phyloP scores from a whole-genome alignment of 2,329 filamentous ascomycete genomes.

The Penicillium sp. region DNA sequence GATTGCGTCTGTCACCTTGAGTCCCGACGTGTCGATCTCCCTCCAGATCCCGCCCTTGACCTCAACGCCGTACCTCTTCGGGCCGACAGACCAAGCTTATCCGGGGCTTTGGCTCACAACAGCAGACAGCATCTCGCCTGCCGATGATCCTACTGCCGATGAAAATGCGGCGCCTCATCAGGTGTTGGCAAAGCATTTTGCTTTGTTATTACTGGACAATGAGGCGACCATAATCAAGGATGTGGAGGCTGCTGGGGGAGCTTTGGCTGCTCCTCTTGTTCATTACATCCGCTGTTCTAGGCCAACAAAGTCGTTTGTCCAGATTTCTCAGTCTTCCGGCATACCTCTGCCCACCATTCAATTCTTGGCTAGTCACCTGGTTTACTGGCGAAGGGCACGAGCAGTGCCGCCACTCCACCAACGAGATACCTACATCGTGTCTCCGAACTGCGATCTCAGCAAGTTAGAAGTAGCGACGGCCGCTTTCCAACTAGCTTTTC shows the following conservation, averaged over 20 bases:
- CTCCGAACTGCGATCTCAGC: slow-evolving; percentile 81
- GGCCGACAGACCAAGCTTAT: slow-evolving; percentile 69
- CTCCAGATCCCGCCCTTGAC: slow-evolving; percentile 66
- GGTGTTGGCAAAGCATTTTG: slow-evolving; percentile 80
- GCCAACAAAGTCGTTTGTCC: slow-evolving; percentile 72
- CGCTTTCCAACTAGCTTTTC: slow-evolving; percentile 78
- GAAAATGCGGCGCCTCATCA: slow-evolving; percentile 62
- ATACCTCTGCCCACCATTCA: slow-evolving; percentile 82
- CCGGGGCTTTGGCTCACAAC: slow-evolving; percentile 86
- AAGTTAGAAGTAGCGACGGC: slow-evolving; percentile 71
- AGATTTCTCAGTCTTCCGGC: slow-evolving; percentile 64
- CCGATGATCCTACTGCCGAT: slow-evolving; percentile 65
- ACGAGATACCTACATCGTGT: slow-evolving; percentile 88
- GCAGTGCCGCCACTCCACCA: slow-evolving; percentile 89
- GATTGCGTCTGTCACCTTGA: slow-evolving; percentile 82
- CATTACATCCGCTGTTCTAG: slow-evolving; percentile 68
- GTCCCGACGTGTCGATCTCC: slow-evolving; percentile 64
- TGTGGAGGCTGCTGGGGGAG: slow-evolving; percentile 71
- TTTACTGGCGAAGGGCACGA: slow-evolving; percentile 93
- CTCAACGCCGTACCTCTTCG: slow-evolving; percentile 75
- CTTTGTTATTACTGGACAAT: slow-evolving; percentile 81
- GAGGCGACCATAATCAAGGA: slow-evolving; percentile 77
- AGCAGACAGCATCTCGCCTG: slow-evolving; percentile 75
- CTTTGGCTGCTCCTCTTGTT: slow-evolving; percentile 76
- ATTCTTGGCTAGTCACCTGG: slow-evolving; percentile 87